Percentiles rank a stretch among this genome's conserved stretches.
These are phyloP conservation scores for Sporisorium exsertum DNA, from an alignment of 1,284 basidiomycete genomes.

Conservation along the genomic window DNA sequence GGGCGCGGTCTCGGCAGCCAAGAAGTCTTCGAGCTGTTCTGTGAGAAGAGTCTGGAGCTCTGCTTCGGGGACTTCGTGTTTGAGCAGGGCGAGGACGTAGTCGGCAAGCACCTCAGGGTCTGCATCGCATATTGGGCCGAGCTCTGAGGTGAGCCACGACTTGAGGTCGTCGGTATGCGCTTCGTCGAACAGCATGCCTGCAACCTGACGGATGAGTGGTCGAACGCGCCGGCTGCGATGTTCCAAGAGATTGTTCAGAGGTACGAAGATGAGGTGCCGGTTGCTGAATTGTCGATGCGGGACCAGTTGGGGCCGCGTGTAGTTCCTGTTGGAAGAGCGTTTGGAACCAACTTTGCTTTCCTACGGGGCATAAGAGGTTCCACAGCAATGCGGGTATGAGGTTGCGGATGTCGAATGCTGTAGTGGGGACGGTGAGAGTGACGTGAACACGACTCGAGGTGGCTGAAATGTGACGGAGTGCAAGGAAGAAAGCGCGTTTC, in stretches of 20 bases:
- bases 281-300: background rate
- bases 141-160: constrained; percentile 61
- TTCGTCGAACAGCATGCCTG: constrained; percentile 48
- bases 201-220: background rate
- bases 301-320: background rate
- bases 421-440: background rate
- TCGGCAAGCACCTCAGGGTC: constrained; percentile 93
- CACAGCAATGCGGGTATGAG: background rate
- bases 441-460: background rate
- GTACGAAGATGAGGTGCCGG: background rate
- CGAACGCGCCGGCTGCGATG: background rate
- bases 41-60: constrained; percentile 84
- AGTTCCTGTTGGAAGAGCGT: background rate
- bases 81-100: constrained; percentile 92
- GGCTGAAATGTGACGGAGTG: background rate
- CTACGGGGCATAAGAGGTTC: background rate
- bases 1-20: constrained; percentile 82
- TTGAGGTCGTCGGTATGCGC: constrained; percentile 59
- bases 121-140: constrained; percentile 80
- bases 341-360: background rate
- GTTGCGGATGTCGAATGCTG: background rate
- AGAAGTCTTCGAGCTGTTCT: constrained; percentile 86
- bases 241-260: background rate
- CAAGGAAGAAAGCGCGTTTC: background rate
- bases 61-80: constrained; percentile 85